Percentiles rank a stretch among this genome's conserved stretches.
Evolutionary conservation across 805 yeast genomes (phyloP).

Genomic region (Saturnispora hagleri): DNA sequence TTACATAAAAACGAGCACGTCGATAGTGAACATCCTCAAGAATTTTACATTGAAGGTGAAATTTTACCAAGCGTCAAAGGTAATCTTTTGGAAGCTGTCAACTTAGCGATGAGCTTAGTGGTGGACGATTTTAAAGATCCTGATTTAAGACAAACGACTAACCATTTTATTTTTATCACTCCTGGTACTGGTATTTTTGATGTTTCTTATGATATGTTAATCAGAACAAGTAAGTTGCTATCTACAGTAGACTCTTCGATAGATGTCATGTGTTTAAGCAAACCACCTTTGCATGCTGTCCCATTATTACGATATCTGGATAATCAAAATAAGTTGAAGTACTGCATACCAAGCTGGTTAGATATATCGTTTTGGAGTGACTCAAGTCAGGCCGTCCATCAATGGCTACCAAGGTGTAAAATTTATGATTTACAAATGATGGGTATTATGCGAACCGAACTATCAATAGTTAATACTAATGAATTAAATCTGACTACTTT

Average conservation of each 20-base stretch:
- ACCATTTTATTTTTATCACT: constrained; percentile 78
- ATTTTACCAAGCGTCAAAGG: constrained; percentile 85
- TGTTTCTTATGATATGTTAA: constrained; percentile 70
- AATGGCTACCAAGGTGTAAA: constrained; percentile 91
- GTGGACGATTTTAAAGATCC: constrained; percentile 74
- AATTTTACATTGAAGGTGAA: constrained; percentile 44
- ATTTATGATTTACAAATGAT: constrained; percentile 96
- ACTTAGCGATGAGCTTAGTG: constrained; percentile 69
- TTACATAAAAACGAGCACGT: constrained; percentile 31
- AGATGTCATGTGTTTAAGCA: constrained; percentile 80
- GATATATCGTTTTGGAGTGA: constrained; percentile 88
- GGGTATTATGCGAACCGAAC: constrained; percentile 93
- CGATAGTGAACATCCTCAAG: constrained; percentile 27
- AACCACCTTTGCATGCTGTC: constrained; percentile 86
- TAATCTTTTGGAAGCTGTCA: constrained; percentile 78
- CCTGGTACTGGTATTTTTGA: constrained; percentile 94
- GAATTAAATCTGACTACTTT: constrained; percentile 34
- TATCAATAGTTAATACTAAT: constrained; percentile 57
- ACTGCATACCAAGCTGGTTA: constrained; percentile 91
- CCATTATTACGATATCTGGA: constrained; percentile 75
- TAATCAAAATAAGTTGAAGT: constrained; percentile 39
- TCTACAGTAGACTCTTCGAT: constrained; percentile 75
- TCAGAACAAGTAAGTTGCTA: constrained; percentile 67
- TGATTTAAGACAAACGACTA: constrained; percentile 82
- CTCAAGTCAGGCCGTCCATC: constrained; percentile 34